Base-by-base conservation (phyloP, 2,329 filamentous ascomycete species). In the Sporothrix protearum region DNA sequence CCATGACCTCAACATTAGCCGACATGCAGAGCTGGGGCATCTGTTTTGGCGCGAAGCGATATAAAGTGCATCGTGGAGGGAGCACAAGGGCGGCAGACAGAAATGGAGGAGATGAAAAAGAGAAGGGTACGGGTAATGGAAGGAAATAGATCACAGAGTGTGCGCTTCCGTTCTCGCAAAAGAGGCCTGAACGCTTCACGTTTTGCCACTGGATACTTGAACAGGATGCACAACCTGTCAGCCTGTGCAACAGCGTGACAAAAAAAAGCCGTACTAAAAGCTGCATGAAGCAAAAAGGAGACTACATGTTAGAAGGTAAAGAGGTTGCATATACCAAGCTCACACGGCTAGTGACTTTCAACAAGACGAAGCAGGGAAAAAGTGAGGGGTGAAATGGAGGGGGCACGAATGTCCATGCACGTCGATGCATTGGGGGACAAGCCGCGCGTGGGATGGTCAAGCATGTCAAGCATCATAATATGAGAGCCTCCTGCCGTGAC, bases 1-100 rank as follows among this genome's bases (percentile, higher is more conserved):
- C 49, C n/a, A 55, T 45, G 47, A 33, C 49, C 30, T 68, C 66
- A 9, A 68, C 33, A 68, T 57, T 68, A 57, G 49, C 66, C 64
- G 49, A 68, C 10, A 68, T 68, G 49, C 66, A 68, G 19, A 57
- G 47, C 42, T 68, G 66, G 19, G 19, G 45, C 28, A 22, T 19
- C n/a, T 51, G 9, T 51, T 53, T 28, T 22, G 25, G 10, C 28
- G 64, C 42, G 28, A 67, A 25, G 64, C 9, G 19, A 49, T 39
- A 68, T 36, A 14, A 36, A 55, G 28, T 51, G 16, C 16, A 10
- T 33, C n/a, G n/a, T n/a, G 30, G 49, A 42, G 49, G 66, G 49
- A 39, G 19, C 30, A 55, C 28, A 19, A n/a, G 10, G 19, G 47
- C 10, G 47, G 64, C 19, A 53, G 47, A 53, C 66, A 45, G 22